A percentile compares a stretch with the other conserved stretches of the same genome.
These are phyloP conservation scores for Saccharomycopsis olivae DNA, from an alignment of 805 yeast species.

Conservation along the genomic window DNA sequence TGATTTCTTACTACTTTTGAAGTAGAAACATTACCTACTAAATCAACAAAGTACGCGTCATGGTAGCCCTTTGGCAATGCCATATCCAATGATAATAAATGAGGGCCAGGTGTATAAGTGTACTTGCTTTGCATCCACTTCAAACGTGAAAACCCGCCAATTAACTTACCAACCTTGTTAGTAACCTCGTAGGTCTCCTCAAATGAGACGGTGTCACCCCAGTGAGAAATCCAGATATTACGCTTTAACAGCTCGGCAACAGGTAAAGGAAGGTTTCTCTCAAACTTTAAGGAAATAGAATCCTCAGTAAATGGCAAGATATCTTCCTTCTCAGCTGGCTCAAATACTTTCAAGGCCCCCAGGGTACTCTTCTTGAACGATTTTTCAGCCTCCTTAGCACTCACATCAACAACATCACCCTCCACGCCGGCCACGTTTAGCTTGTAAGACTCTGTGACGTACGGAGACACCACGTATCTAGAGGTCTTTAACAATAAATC, in stretches of 20 bases:
- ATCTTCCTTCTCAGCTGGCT: slow-evolving; percentile 2
- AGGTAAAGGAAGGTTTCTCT: slow-evolving; percentile 55
- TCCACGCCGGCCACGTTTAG: slow-evolving; percentile 35
- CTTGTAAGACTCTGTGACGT: slow-evolving; percentile 40
- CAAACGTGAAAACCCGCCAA: slow-evolving; percentile 66
- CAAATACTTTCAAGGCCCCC: background rate
- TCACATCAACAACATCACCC: slow-evolving; percentile 36
- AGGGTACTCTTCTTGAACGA: slow-evolving; percentile 12
- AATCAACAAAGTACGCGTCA: slow-evolving; percentile 77
- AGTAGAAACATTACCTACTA: slow-evolving; percentile 89
- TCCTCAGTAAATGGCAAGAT: slow-evolving; percentile 36
- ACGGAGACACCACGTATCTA: slow-evolving; percentile 51
- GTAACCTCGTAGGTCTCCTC: slow-evolving; percentile 80
- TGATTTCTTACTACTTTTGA: slow-evolving; percentile 32
- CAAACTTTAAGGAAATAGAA: slow-evolving; percentile 49
- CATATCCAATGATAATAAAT: slow-evolving; percentile 52
- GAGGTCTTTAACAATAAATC: slow-evolving; percentile 41
- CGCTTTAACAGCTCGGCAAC: slow-evolving; percentile 53
- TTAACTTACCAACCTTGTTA: slow-evolving; percentile 64
- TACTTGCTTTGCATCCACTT: slow-evolving; percentile 49
- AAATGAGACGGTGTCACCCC: slow-evolving; percentile 59
- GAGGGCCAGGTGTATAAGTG: slow-evolving; percentile 31
- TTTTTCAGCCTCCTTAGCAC: too few species aligned
- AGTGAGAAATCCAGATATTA: slow-evolving; percentile 82
- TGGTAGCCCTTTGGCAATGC: slow-evolving; percentile 39